Evolutionary conservation across 176 grass and related monocot species (phyloP).

Genomic region (Elaeis guineensis): DNA sequence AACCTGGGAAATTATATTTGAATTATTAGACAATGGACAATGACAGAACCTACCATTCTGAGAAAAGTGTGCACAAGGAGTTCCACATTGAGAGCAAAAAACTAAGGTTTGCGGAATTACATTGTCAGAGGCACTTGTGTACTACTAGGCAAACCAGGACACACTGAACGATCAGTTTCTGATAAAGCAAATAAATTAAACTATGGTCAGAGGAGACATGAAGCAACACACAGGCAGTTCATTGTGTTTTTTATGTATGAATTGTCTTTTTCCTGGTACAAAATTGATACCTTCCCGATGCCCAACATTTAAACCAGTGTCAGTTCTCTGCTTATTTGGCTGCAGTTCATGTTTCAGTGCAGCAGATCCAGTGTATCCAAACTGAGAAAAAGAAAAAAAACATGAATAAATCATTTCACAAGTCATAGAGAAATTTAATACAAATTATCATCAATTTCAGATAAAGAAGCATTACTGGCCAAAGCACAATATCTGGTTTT

Average conservation of each 20-base stretch:
- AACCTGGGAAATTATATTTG: slow-evolving; percentile 23
- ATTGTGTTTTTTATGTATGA: too few species aligned
- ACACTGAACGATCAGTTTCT: slow-evolving; percentile 21
- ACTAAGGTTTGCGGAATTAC: slow-evolving; percentile 15
- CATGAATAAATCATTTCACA: slow-evolving; percentile 8
- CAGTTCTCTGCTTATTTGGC: slow-evolving; percentile 9
- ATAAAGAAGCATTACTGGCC: slow-evolving; percentile 27
- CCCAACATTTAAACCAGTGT: slow-evolving; percentile 21
- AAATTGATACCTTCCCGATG: too few species aligned
- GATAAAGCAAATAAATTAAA: slow-evolving; percentile 14
- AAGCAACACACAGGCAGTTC: background rate
- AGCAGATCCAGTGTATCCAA: slow-evolving; percentile 16
- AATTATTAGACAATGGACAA: background rate
- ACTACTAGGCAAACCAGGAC: slow-evolving; percentile 20
- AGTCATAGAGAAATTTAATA: slow-evolving; percentile 7
- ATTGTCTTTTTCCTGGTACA: too few species aligned
- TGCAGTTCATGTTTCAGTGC: slow-evolving; percentile 5
- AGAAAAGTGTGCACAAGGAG: too few species aligned
- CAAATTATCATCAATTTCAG: background rate
- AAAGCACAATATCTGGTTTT: slow-evolving; percentile 14
- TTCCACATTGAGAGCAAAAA: too few species aligned
- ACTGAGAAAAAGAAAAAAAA: slow-evolving; percentile 19
- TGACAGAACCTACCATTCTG: too few species aligned
- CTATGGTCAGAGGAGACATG: background rate
- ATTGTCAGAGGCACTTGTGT: slow-evolving; percentile 25